phyloP scores from a whole-genome alignment of 2,329 filamentous ascomycete genomes.

The Aspergillus neotritici region DNA sequence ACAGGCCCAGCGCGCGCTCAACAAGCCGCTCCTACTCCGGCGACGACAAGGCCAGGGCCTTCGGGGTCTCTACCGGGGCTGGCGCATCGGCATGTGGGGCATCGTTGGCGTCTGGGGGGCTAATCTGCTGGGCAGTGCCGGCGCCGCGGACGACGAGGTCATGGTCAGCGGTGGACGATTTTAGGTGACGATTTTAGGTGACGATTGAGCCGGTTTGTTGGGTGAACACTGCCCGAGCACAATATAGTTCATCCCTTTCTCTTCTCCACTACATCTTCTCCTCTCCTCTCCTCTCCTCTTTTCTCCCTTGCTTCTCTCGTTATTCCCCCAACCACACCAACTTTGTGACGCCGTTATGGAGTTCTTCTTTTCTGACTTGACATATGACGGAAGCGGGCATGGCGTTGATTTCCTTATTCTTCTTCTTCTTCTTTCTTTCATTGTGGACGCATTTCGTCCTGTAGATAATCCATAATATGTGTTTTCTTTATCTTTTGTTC shows the following conservation, averaged over 20 bases:
- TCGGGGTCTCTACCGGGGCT: constrained; percentile 53
- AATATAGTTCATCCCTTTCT: no score
- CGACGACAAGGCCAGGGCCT: constrained; percentile 51
- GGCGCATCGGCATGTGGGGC: constrained; percentile 53
- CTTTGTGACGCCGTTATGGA: no score
- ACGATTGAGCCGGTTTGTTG: no score
- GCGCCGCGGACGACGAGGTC: constrained; percentile 33
- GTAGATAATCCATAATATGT: background rate
- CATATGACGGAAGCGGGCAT: no score
- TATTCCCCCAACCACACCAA: no score
- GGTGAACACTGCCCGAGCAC: no score
- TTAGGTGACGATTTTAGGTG: constrained; percentile 9
- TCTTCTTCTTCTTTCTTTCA: background rate
- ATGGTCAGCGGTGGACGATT: constrained; percentile 30
- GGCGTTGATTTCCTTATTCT: background rate
- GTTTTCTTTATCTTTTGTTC: background rate
- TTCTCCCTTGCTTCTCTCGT: no score
- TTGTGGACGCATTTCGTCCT: background rate
- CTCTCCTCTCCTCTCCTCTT: background rate
- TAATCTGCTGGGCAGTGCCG: constrained; percentile 38
- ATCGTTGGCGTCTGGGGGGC: constrained; percentile 52
- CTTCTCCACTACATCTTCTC: background rate
- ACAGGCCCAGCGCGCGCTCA: constrained; percentile 29
- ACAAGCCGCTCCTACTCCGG: constrained; percentile 33
- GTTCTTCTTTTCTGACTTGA: no score